Evolutionary conservation across 2,329 filamentous ascomycete species (phyloP), one percentile per base, ranked within the genome.

Genomic region (Calycina herbarum): DNA sequence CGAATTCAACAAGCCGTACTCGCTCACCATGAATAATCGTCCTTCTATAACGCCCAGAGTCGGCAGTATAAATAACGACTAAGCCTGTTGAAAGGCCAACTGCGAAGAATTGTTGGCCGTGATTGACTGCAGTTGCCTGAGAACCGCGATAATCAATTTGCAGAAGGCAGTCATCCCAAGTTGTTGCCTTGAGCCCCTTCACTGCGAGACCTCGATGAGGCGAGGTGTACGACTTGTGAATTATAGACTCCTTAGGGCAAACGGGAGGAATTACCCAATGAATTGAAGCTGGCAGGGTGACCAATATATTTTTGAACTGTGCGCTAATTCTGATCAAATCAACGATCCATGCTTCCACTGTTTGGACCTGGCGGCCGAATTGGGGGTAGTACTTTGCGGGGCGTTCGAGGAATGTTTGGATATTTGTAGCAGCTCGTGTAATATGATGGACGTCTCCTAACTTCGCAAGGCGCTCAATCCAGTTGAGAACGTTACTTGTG

Each of bases 141-240:
- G 71, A 70, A 51, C 67, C 67, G 11, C 65, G 59, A 62, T 76
- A 77, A 62, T 77, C 72, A 42, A 77, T 72, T 5, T 70, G 67
- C 31, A 68, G 65, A 7, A 78, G 51, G 64, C 77, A 77, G 57
- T 78, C 76, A 64, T 78, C 76, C 77, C 77, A 79, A 4, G 62
- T 62, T 4, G 48, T 20, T 20, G 20, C 61, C n/a, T 65, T 62
- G 2, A 73, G 33, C 4, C 75, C 75, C 33, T 67, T 71, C n/a
- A 76, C 66, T 8, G 58, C 20, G 3, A 75, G 33, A 17, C 63
- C 62, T 35, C 35, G 42, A 3, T 64, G 59, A 13, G 13, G 29
- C 27, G 51, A 58, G 3, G 20, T n/a, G 59, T 59, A 70, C 20
- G 31, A 35, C 31, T 66, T 65, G 27, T 64, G 66, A 48, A 78